Percentiles rank a stretch among this genome's conserved stretches.
phyloP scores from a whole-genome alignment of 352 stramenopile genomes.

The Pythium myriotylum region DNA sequence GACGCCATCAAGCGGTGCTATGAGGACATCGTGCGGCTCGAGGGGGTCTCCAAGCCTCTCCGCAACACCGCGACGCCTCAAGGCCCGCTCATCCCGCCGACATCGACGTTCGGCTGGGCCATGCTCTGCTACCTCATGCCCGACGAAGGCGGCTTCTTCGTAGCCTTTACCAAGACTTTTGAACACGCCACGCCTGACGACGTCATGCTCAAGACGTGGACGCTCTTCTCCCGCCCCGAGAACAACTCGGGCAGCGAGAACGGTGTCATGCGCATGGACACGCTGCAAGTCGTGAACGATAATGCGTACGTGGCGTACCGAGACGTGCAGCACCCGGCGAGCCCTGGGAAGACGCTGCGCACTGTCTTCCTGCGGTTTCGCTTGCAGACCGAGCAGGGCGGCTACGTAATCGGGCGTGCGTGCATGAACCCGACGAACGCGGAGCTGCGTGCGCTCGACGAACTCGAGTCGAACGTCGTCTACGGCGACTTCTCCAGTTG shows the following conservation, averaged over 20 bases:
- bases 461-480: conserved; percentile 26
- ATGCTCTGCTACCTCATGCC: conserved; percentile 36
- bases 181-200: conserved; percentile 25
- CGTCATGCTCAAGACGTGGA: conserved; percentile 36
- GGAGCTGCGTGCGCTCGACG: conserved; percentile 32
- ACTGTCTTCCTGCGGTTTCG: conserved; percentile 39
- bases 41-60: conserved; percentile 41
- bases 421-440: conserved; percentile 53
- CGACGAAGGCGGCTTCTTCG: conserved; percentile 34
- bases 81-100: conserved; percentile 32
- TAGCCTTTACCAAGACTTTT: conserved; percentile 41
- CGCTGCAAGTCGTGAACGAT: conserved; percentile 38
- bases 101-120: conserved; percentile 45
- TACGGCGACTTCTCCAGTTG: conserved; percentile 38
- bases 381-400: conserved; percentile 34
- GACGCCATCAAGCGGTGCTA: conserved; percentile 60
- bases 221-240: conserved; percentile 17
- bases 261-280: conserved; percentile 32
- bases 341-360: conserved; percentile 34
- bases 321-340: conserved; percentile 34
- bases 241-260: conserved; percentile 29
- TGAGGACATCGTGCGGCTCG: conserved; percentile 52
- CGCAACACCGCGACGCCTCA: conserved; percentile 13
- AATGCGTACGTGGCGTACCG: conserved; percentile 35
- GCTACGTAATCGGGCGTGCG: conserved; percentile 60